Percentiles rank a stretch among this genome's conserved stretches.
Conservation (phyloP, 352 stramenopile genomes). For the Globisporangium canariense region DNA sequence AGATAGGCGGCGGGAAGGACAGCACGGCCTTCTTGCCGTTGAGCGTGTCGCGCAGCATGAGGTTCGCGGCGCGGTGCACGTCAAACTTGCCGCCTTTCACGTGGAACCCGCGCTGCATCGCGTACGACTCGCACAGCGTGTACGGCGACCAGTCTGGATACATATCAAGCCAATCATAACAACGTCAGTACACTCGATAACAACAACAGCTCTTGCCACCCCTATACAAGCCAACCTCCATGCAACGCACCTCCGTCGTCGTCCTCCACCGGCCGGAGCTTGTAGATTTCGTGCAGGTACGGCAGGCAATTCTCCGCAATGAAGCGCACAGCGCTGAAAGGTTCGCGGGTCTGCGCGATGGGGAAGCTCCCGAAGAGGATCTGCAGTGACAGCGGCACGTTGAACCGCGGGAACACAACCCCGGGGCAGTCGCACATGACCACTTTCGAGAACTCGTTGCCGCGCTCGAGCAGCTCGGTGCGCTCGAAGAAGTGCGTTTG, state of each 20-base stretch:
- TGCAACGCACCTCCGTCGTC: constrained; percentile 43
- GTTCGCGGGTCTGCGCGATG: constrained; percentile 82
- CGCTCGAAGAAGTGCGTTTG: constrained; percentile 78
- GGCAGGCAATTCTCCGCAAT: constrained; percentile 80
- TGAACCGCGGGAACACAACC: constrained; percentile 76
- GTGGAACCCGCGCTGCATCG: constrained; percentile 66
- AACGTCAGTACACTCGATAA: constrained; percentile 2
- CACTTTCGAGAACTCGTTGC: constrained; percentile 31
- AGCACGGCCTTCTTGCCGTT: constrained; percentile 82
- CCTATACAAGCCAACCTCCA: not conserved
- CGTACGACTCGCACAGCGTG: constrained; percentile 73
- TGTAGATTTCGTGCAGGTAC: constrained; percentile 74
- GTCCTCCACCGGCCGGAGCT: constrained; percentile 66
- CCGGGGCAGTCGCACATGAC: constrained; percentile 78
- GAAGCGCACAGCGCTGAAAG: constrained; percentile 83
- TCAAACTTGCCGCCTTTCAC: constrained; percentile 74
- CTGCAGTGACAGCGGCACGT: constrained; percentile 64
- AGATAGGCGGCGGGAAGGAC: constrained; percentile 57
- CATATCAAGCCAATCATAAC: not conserved
- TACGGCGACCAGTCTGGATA: constrained; percentile 68
- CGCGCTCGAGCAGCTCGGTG: constrained; percentile 44
- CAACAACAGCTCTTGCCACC: not conserved
- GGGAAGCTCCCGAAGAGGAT: constrained; percentile 83
- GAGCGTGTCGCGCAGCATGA: constrained; percentile 70
- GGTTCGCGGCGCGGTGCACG: constrained; percentile 72